phyloP scores from a whole-genome alignment of 495 filamentous ascomycete species.

The Neurospora sp. region DNA sequence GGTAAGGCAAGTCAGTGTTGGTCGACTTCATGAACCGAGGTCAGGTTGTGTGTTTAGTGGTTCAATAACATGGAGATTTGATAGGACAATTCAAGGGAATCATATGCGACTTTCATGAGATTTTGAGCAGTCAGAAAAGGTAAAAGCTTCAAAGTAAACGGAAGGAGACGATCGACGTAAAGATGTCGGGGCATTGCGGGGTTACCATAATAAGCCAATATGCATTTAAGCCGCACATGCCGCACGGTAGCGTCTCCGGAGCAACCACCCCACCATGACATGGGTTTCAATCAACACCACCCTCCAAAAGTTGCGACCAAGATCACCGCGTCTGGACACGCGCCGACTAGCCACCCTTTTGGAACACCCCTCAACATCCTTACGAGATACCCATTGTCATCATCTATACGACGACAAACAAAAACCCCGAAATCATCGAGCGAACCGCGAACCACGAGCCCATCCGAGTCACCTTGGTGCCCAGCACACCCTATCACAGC shows the following conservation, averaged over 20 bases:
- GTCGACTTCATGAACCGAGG: too few species aligned
- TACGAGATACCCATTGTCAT: neutral
- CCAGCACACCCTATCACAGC: neutral
- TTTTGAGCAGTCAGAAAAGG: too few species aligned
- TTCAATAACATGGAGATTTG: too few species aligned
- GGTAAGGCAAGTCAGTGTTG: too few species aligned
- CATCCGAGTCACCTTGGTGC: neutral
- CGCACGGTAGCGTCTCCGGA: neutral
- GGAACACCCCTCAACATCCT: neutral
- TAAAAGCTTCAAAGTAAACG: too few species aligned
- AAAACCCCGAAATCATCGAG: neutral
- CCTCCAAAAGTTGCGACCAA: neutral
- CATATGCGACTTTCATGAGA: too few species aligned
- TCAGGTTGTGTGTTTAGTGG: too few species aligned
- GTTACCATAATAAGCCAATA: neutral
- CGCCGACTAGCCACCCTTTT: neutral
- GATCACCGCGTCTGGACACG: neutral
- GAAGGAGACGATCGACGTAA: too few species aligned
- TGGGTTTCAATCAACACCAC: neutral
- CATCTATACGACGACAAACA: neutral
- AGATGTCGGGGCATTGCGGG: neutral
- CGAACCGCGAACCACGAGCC: neutral
- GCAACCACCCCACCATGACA: neutral
- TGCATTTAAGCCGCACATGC: neutral
- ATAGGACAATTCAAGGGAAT: too few species aligned